These are phyloP conservation scores for Hyparrhenia diplandra DNA, from an alignment of 176 grass and related monocot species.

Conservation along the genomic window DNA sequence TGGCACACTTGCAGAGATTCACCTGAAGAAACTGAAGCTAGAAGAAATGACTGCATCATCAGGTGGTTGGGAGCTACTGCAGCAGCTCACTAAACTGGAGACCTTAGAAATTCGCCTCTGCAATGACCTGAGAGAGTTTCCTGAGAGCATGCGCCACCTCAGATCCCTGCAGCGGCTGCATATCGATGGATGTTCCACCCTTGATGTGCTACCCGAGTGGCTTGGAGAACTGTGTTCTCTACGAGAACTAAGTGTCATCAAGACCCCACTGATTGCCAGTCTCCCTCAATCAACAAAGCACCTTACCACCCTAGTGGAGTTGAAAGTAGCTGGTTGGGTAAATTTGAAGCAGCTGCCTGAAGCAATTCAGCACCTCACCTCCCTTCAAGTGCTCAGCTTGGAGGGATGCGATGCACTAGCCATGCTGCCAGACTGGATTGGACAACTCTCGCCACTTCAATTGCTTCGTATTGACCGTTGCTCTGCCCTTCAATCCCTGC, in stretches of 20 bases:
- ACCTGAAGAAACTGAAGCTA: neutral
- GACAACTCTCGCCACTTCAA: neutral
- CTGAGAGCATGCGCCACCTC: conserved; percentile 2
- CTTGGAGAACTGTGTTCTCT: neutral
- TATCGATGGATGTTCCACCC: neutral
- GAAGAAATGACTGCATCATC: neutral
- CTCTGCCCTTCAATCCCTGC: neutral
- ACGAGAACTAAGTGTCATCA: too few relatives aligned
- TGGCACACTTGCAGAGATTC: neutral
- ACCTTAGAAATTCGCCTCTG: neutral
- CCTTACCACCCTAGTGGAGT: neutral
- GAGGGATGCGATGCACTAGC: neutral
- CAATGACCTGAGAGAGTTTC: neutral
- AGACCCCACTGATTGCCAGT: neutral
- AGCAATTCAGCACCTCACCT: neutral
- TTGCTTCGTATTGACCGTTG: neutral
- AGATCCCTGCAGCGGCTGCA: neutral
- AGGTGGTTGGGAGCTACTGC: neutral
- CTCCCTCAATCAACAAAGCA: neutral
- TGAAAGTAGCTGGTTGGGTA: neutral
- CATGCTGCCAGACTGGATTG: neutral
- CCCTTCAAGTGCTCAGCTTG: neutral
- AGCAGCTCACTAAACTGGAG: neutral
- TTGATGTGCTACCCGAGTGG: neutral
- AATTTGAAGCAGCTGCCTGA: neutral